Percentiles rank a stretch among this genome's conserved stretches.
These are phyloP conservation scores for Taxillus chinensis DNA, from an alignment of 164 flowering plant genomes.

Conservation along the genomic window DNA sequence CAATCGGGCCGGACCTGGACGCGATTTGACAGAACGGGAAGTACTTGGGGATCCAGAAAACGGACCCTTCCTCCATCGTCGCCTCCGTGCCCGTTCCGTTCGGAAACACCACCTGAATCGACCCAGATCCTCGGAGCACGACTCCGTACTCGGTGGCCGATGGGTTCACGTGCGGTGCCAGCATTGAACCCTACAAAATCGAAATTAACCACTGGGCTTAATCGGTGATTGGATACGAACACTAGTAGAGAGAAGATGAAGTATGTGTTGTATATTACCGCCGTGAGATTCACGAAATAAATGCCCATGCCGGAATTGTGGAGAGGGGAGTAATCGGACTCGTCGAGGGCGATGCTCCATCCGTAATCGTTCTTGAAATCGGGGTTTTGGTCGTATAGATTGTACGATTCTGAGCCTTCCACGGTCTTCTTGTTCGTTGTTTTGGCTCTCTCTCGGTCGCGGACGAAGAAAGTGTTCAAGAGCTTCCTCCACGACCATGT, in stretches of 20 bases:
- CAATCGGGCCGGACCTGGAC: slow-evolving; percentile 57
- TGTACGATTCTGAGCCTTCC: slow-evolving; percentile 42
- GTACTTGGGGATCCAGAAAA: slow-evolving; percentile 74
- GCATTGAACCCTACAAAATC: slow-evolving; percentile 70
- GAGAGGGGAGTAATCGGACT: slow-evolving; percentile 51
- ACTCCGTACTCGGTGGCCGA: slow-evolving; percentile 79
- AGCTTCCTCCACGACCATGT: slow-evolving; percentile 64
- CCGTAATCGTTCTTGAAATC: slow-evolving; percentile 74
- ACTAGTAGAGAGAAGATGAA: too few relatives aligned
- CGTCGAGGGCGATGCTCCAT: slow-evolving; percentile 69
- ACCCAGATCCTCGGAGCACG: slow-evolving; percentile 56
- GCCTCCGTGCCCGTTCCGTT: slow-evolving; percentile 76
- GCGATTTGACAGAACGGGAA: slow-evolving; percentile 95
- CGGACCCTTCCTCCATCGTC: slow-evolving; percentile 55
- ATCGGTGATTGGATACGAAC: too few relatives aligned
- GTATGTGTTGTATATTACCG: slow-evolving; percentile 25
- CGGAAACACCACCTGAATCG: slow-evolving; percentile 65
- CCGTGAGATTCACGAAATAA: slow-evolving; percentile 72
- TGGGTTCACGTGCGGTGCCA: slow-evolving; percentile 95
- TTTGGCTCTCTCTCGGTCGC: slow-evolving; percentile 9
- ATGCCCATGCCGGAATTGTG: slow-evolving; percentile 48
- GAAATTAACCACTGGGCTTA: background rate
- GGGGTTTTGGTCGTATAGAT: slow-evolving; percentile 44
- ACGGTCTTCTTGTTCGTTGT: background rate
- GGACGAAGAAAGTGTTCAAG: slow-evolving; percentile 20